Evolutionary conservation across 495 filamentous ascomycete genomes (phyloP), one percentile per base, ranked within the genome.

Genomic region (Aspergillus bertholletiae): DNA sequence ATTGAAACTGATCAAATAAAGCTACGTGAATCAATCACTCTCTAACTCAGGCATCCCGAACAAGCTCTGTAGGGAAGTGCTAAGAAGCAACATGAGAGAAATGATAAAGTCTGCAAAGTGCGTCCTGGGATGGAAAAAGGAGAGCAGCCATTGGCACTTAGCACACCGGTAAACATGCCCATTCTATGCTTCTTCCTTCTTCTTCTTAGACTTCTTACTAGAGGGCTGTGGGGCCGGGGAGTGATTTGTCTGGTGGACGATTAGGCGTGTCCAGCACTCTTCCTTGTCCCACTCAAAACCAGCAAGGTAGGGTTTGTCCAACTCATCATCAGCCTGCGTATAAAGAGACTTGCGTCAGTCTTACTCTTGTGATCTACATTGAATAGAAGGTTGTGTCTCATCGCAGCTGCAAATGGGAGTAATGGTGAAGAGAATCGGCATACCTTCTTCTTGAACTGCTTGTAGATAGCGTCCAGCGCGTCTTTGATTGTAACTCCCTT

Each of bases 281-380:
- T 94, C 88, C 68, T 89, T 87, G 72, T 93, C 87, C 90, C 91
- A 96, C 77, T 96, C 91, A 79, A 96, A 96, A 54, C 92, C 92
- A 57, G 85, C 85, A 57, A 96, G 83, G 79, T 90, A 85, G 59
- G 92, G 89, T 53, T 82, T 75, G 15, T 89, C 71, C 47, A 96
- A 76, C 66, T 96, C 92, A 66, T 96, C 92, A 61, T 96, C 92
- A 49, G 88, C 84, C 92, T 96, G 64, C 20, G 20, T 22, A 22
- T 37, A 46, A 26, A 23, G 32, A 43, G 23, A 35, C 7, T 32
- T 32, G 55, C 27, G 54, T 68, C 41, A 65, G 61, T 54, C 18
- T 45, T 46, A 1, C 26, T 18, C 37, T 17, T 41, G 57, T 34
- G 21, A 5, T 40, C 17, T 21, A 21, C 18, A 44, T 13, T 46